Base-by-base conservation (phyloP, 2,329 filamentous ascomycete species). In the Epichloe bromicola region DNA sequence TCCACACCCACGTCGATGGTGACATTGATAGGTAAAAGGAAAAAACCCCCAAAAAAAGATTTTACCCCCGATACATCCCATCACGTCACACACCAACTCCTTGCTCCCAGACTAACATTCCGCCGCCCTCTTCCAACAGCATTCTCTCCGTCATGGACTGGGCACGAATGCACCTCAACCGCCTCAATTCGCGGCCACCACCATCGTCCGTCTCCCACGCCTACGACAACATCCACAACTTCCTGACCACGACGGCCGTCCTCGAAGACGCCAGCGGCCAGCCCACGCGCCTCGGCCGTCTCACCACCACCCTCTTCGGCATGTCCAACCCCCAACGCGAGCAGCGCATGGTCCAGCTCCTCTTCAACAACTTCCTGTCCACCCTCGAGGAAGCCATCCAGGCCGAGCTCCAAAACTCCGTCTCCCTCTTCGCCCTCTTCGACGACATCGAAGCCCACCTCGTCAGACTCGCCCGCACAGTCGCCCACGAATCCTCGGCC, bases 71-170 rank as follows among this genome's bases (percentile, higher is more conserved):
- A 30, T 30, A 30, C 30, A 30, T 30, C 26, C 30, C 30, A 30
- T 30, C 30, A 30, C 30, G 30, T 30, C 30, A 11, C 30, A 11
- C 3, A 30, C 3, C 3, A 26, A 30, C 30, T 11, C 10, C 30
- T 30, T 30, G 30, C 30, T 30, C 23, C 23, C 30, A 30, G 30
- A 11, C n/a, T 40, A 10, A 40, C 38, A 40, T n/a, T 49, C 40
- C 46, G 30, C 30, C 30, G 30, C 45, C 12, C 8, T 8, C 41
- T 34, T 26, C 20, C 20, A 14, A 39, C 60, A 84, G 85, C 54
- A 95, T 96, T 58, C 76, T 97, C 37, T 85, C 93, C 54, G 88
- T 94, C 48, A 96, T 97, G 89, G 88, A 95, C 63, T 96, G 91
- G 91, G 87, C 88, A 14, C 85, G 85, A 62, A 82, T 89, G 57